phyloP scores from a whole-genome alignment of 768 basidiomycete species.

The Lentinula raphanica region DNA sequence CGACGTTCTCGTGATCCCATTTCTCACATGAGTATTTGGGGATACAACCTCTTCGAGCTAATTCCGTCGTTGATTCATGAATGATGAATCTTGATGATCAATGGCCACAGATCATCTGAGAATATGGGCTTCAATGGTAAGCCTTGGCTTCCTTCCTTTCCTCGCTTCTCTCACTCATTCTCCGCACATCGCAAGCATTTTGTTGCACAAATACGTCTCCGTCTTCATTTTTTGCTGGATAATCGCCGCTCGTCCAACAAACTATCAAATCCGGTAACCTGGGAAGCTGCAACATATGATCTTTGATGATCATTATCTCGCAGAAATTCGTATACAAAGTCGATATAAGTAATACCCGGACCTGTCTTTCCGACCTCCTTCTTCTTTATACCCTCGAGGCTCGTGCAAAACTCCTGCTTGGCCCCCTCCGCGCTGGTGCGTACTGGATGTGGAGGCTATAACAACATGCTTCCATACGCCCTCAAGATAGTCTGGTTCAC shows the following conservation, averaged over 20 bases:
- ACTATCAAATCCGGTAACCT: background rate
- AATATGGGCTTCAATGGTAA: no score
- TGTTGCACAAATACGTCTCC: no score
- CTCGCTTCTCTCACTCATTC: background rate
- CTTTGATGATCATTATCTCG: background rate
- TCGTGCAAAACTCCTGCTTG: background rate
- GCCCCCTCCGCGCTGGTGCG: background rate
- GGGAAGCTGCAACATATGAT: background rate
- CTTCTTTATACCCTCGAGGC: background rate
- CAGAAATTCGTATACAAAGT: background rate
- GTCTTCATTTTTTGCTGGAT: no score
- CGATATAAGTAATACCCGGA: background rate
- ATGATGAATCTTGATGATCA: background rate
- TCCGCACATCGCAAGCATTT: background rate
- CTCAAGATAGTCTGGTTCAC: constrained; percentile 56
- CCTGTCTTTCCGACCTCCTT: background rate
- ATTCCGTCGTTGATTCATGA: background rate
- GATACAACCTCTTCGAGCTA: background rate
- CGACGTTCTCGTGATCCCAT: background rate
- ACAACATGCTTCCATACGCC: constrained; percentile 51
- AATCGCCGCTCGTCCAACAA: no score
- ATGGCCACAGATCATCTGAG: background rate
- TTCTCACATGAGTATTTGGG: background rate
- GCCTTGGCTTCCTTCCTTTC: background rate
- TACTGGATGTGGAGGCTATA: constrained; percentile 5